Evolutionary conservation across 2,329 filamentous ascomycete genomes (phyloP).

Genomic region (Lasiodiplodia gonubiensis): DNA sequence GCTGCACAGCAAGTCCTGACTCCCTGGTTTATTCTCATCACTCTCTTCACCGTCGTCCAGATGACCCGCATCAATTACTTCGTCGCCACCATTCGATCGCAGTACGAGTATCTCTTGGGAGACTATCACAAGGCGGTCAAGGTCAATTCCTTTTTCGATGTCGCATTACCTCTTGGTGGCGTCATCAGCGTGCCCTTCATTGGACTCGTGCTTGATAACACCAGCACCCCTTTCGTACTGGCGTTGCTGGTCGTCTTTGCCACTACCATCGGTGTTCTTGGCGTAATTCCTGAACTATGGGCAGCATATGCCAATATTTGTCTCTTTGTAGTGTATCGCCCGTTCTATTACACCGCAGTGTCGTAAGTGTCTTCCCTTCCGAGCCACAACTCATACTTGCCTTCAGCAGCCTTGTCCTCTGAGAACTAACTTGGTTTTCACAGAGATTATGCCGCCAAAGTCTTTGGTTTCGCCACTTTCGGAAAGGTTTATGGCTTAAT

Average conservation of each 20-base stretch:
- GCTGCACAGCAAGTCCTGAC: slow-evolving; percentile 75
- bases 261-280: slow-evolving; percentile 76
- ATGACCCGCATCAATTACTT: slow-evolving; percentile 89
- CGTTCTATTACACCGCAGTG: slow-evolving; percentile 89
- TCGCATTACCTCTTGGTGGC: slow-evolving; percentile 82
- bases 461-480: slow-evolving; percentile 89
- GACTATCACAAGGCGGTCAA: slow-evolving; percentile 65
- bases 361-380: slow-evolving; percentile 54
- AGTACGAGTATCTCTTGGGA: slow-evolving; percentile 78
- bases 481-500: slow-evolving; percentile 93
- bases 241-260: slow-evolving; percentile 71
- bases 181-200: slow-evolving; percentile 87
- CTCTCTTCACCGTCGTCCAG: slow-evolving; percentile 72
- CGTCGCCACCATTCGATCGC: slow-evolving; percentile 81
- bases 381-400: not conserved
- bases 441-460: slow-evolving; percentile 83
- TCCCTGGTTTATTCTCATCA: slow-evolving; percentile 85
- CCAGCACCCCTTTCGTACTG: slow-evolving; percentile 74
- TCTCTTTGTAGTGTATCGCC: slow-evolving; percentile 83
- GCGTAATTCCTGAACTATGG: slow-evolving; percentile 72
- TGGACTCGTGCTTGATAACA: slow-evolving; percentile 77
- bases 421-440: slow-evolving; percentile 26
- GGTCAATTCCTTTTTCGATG: slow-evolving; percentile 85
- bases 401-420: not conserved
- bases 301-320: slow-evolving; percentile 76